phyloP scores from a whole-genome alignment of 441 rosid genomes.

The Pelargonium australe region DNA sequence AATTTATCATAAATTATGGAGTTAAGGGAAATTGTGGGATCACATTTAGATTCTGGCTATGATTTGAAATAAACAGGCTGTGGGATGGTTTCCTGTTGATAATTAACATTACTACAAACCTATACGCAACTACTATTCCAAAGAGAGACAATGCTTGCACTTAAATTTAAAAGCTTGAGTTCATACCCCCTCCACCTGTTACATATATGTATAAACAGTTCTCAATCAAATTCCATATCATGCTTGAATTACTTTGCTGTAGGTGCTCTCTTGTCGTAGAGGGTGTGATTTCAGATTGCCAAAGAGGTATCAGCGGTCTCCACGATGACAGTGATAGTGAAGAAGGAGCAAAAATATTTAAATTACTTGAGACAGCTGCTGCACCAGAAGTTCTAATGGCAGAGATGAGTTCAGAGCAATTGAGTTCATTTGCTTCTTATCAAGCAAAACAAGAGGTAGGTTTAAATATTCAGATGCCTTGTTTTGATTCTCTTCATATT shows the following conservation, averaged over 20 bases:
- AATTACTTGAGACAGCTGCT: conserved; percentile 68
- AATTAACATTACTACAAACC: conserved; percentile 7
- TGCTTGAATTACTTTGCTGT: conserved; percentile 22
- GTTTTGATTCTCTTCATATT: conserved; percentile 11
- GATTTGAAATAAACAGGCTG: background rate
- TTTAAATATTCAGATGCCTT: conserved; percentile 17
- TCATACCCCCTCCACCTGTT: background rate
- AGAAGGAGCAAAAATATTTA: conserved; percentile 76
- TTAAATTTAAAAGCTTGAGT: conserved; percentile 6
- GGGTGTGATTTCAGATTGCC: conserved; percentile 57
- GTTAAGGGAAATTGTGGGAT: background rate
- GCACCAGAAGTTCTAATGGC: conserved; percentile 97
- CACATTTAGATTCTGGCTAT: background rate
- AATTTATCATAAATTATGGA: background rate
- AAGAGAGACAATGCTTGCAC: background rate
- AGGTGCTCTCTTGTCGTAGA: conserved; percentile 68
- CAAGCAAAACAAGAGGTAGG: conserved; percentile 70
- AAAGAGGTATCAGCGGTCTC: conserved; percentile 36
- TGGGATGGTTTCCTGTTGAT: conserved; percentile 2
- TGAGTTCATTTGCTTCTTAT: conserved; percentile 57
- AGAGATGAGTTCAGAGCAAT: conserved; percentile 84
- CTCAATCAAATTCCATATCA: background rate
- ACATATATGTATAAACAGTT: background rate
- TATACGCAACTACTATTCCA: background rate
- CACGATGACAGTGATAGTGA: conserved; percentile 50